phyloP scores from a whole-genome alignment of 2,329 filamentous ascomycete species.

The Claviceps citrina region DNA sequence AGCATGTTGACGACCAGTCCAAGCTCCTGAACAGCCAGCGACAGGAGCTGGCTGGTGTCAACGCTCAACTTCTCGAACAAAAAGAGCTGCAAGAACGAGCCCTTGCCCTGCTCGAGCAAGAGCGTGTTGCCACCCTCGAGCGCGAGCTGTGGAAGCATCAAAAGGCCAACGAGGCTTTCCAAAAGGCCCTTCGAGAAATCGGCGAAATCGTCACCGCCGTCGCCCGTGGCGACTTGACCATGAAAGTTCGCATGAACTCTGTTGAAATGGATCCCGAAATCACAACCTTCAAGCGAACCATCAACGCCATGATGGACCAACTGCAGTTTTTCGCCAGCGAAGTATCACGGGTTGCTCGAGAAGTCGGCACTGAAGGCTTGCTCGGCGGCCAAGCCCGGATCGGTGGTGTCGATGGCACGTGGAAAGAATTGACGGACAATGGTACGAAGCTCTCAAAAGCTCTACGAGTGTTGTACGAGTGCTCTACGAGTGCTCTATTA shows the following conservation, averaged over 20 bases:
- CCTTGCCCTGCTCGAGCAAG: conserved; percentile 66
- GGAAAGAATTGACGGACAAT: conserved; percentile 91
- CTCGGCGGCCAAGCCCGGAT: conserved; percentile 89
- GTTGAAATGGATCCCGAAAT: conserved; percentile 98
- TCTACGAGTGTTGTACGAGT: no score
- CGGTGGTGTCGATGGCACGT: conserved; percentile 86
- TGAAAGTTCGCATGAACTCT: conserved; percentile 89
- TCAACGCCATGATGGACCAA: conserved; percentile 99
- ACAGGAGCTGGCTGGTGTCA: conserved; percentile 71
- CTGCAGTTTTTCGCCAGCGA: conserved; percentile 92
- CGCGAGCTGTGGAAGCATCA: conserved; percentile 92
- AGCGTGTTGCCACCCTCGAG: conserved; percentile 79
- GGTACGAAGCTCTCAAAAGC: no score
- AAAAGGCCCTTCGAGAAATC: conserved; percentile 91
- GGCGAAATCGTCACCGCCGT: conserved; percentile 95
- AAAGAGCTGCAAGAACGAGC: conserved; percentile 72
- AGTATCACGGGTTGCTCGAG: conserved; percentile 83
- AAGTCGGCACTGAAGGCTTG: conserved; percentile 90
- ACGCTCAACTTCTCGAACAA: conserved; percentile 71
- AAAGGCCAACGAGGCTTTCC: conserved; percentile 95
- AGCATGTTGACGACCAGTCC: conserved; percentile 86
- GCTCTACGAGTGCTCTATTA: no score
- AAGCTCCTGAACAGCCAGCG: conserved; percentile 81
- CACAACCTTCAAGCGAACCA: conserved; percentile 91
- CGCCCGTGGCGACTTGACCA: conserved; percentile 85